A percentile compares a stretch with the other conserved stretches of the same genome.
Conservation (phyloP, 202 grass and related monocot genomes). For the Tripidium arundinaceum region DNA sequence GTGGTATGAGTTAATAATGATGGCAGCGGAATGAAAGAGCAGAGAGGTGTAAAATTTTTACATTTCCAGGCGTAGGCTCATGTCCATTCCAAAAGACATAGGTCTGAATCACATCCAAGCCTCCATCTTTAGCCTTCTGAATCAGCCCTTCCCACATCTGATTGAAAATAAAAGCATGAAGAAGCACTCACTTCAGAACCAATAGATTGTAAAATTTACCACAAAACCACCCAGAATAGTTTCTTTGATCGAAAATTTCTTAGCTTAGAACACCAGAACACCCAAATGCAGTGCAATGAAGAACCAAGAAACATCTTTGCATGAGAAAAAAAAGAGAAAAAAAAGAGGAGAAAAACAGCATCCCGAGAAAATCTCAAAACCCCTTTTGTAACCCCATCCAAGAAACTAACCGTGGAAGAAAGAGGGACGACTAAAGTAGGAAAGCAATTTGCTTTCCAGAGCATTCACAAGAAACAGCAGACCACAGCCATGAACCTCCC, state of each 20-base stretch:
- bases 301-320: too few species aligned
- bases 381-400: not conserved
- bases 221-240: not conserved
- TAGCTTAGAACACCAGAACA: not conserved
- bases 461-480: too few species aligned
- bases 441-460: constrained; percentile 16
- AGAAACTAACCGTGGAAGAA: not conserved
- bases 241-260: not conserved
- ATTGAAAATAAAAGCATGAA: not conserved
- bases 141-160: constrained; percentile 96
- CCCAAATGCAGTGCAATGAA: not conserved
- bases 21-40: not conserved
- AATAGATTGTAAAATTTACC: not conserved
- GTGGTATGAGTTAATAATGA: constrained; percentile 17
- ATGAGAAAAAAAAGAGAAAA: not conserved
- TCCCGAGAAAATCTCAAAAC: constrained; percentile 27
- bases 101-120: constrained; percentile 91
- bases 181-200: not conserved
- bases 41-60: constrained; percentile 32
- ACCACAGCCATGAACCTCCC: too few species aligned
- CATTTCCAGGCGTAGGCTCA: constrained; percentile 80
- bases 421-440: not conserved
- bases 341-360: not conserved
- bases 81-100: constrained; percentile 97
- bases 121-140: constrained; percentile 95